Conservation (phyloP, 2,329 filamentous ascomycete genomes). For the Plenodomus biglobosus region DNA sequence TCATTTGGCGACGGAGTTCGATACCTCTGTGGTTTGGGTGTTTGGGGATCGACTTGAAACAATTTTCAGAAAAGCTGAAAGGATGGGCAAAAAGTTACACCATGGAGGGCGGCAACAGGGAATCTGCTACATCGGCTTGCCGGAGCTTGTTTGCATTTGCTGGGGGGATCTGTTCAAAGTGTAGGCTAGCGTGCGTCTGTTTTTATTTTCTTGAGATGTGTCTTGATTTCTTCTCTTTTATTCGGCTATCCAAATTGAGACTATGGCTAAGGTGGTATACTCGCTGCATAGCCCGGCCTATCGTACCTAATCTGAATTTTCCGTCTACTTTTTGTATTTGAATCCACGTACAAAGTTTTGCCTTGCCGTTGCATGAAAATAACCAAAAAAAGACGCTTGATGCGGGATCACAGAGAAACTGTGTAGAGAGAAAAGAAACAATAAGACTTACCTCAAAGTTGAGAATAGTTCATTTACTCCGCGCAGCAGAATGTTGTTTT, state of each 20-base stretch:
- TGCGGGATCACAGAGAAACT: too few relatives aligned
- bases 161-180: slow-evolving; percentile 17
- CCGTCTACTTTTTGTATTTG: slow-evolving; percentile 6
- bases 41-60: slow-evolving; percentile 36
- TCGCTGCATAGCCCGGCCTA: background rate
- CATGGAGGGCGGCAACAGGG: slow-evolving; percentile 29
- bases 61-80: slow-evolving; percentile 28
- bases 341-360: background rate
- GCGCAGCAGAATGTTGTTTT: too few relatives aligned
- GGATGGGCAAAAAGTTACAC: slow-evolving; percentile 38
- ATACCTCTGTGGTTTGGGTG: slow-evolving; percentile 41
- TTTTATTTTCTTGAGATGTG: slow-evolving; percentile 6
- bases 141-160: slow-evolving; percentile 24
- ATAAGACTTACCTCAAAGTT: too few relatives aligned
- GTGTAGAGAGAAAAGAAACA: too few relatives aligned
- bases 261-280: background rate
- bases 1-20: slow-evolving; percentile 42
- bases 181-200: slow-evolving; percentile 11
- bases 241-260: slow-evolving; percentile 17
- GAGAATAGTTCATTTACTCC: too few relatives aligned
- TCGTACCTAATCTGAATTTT: slow-evolving; percentile 12
- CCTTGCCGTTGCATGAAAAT: background rate
- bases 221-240: slow-evolving; percentile 6
- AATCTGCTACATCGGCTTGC: slow-evolving; percentile 10
- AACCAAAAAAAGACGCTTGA: too few relatives aligned